Conservation (phyloP, 331 rosid species). For the Rhamnella rubrinervis region DNA sequence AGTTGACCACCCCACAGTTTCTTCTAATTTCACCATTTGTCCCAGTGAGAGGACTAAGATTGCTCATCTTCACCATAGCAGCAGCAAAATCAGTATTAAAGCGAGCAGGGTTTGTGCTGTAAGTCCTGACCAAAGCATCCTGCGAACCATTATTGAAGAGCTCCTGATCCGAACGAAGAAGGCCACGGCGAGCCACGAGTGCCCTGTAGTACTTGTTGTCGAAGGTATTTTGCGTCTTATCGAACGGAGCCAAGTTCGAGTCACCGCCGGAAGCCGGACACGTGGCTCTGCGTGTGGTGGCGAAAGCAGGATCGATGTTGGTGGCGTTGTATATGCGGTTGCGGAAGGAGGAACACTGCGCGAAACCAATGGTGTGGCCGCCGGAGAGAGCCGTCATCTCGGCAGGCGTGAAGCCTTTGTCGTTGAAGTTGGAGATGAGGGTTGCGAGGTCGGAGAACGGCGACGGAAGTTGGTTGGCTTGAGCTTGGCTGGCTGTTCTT, state of each 20-base stretch:
- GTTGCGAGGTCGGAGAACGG: conserved; percentile 48
- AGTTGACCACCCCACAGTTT: conserved; percentile 42
- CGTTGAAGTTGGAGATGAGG: conserved; percentile 40
- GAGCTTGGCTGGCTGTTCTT: conserved; percentile 63
- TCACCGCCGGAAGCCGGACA: conserved; percentile 66
- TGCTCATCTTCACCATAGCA: conserved; percentile 63
- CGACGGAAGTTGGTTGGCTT: conserved; percentile 63
- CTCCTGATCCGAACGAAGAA: conserved; percentile 54
- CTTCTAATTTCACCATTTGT: conserved; percentile 38
- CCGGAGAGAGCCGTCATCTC: conserved; percentile 78
- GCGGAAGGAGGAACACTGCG: conserved; percentile 49
- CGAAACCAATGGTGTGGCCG: conserved; percentile 62
- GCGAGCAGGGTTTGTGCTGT: conserved; percentile 22
- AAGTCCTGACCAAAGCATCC: conserved; percentile 52
- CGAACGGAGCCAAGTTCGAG: conserved; percentile 63
- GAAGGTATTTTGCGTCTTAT: conserved; percentile 34
- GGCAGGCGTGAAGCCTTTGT: conserved; percentile 39
- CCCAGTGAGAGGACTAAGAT: conserved; percentile 40
- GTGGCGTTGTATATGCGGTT: conserved; percentile 64
- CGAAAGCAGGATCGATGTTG: conserved; percentile 55
- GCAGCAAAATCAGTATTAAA: conserved; percentile 56
- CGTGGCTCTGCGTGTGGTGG: conserved; percentile 31
- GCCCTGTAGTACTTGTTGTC: conserved; percentile 59
- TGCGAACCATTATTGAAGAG: conserved; percentile 62
- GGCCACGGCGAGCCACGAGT: conserved; percentile 53